Conservation (phyloP, 805 yeast species). For the Priceomyces castillae region DNA sequence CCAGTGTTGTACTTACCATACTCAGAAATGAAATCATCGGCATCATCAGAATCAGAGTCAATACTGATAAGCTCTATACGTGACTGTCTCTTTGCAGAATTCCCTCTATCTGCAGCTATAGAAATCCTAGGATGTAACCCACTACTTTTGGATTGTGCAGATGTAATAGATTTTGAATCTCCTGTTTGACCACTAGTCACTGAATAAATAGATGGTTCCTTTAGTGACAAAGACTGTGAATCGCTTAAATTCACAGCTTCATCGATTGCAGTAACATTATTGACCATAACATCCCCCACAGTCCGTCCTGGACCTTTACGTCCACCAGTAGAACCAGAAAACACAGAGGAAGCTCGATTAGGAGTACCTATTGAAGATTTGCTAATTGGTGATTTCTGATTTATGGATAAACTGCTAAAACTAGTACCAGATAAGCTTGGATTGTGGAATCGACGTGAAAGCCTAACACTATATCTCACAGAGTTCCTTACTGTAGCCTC, state of each 20-base stretch:
- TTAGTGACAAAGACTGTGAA: slow-evolving; percentile 24
- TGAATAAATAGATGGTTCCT: slow-evolving; percentile 23
- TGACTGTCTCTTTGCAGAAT: slow-evolving; percentile 33
- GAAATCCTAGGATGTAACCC: slow-evolving; percentile 20
- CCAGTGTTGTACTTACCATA: slow-evolving; percentile 13
- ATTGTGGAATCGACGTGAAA: slow-evolving; percentile 41
- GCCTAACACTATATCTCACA: slow-evolving; percentile 69
- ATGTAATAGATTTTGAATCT: slow-evolving; percentile 18
- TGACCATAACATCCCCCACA: slow-evolving; percentile 62
- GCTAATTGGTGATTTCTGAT: slow-evolving; percentile 7
- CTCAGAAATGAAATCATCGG: slow-evolving; percentile 37
- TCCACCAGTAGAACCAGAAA: slow-evolving; percentile 13
- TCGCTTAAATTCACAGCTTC: slow-evolving; percentile 34
- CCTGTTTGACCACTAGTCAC: slow-evolving; percentile 7
- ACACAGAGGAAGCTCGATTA: slow-evolving; percentile 19
- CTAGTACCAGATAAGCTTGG: slow-evolving; percentile 17
- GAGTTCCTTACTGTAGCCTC: slow-evolving; percentile 82
- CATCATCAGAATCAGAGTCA: slow-evolving; percentile 38
- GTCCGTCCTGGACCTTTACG: slow-evolving; percentile 37
- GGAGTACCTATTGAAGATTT: slow-evolving; percentile 10
- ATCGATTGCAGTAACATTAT: slow-evolving; percentile 55
- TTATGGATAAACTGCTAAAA: slow-evolving; percentile 8
- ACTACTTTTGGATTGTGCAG: slow-evolving; percentile 7
- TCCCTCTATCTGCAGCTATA: slow-evolving; percentile 22
- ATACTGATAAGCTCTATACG: slow-evolving; percentile 47